These are phyloP conservation scores for Rhynchosporium secalis DNA, from an alignment of 2,329 filamentous ascomycete species.

Conservation along the genomic window DNA sequence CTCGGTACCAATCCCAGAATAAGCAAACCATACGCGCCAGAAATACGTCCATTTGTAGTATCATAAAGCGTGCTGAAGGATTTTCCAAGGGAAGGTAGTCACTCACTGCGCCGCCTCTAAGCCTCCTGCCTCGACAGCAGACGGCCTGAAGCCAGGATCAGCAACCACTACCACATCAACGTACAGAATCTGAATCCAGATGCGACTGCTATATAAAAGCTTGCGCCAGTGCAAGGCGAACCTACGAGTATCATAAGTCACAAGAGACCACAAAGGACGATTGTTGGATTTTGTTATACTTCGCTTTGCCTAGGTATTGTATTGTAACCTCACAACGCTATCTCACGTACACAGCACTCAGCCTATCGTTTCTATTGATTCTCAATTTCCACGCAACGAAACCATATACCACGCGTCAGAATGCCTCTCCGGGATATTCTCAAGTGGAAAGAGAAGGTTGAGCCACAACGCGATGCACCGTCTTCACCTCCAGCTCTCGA, in stretches of 20 bases:
- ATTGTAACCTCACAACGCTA: constrained; percentile 22
- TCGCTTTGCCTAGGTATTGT: background rate
- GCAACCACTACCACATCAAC: constrained; percentile 21
- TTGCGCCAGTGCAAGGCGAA: constrained; percentile 30
- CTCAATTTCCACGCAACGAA: background rate
- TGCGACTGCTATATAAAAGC: constrained; percentile 12
- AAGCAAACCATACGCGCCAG: constrained; percentile 12
- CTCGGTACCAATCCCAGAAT: background rate
- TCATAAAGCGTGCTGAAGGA: constrained; percentile 7
- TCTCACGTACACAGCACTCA: constrained; percentile 10
- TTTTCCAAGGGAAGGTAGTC: constrained; percentile 9
- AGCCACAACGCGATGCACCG: constrained; percentile 31
- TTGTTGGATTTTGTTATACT: constrained; percentile 16
- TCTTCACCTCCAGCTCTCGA: constrained; percentile 34
- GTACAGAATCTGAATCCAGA: background rate
- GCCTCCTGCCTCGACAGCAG: constrained; percentile 17
- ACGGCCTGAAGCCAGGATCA: constrained; percentile 25
- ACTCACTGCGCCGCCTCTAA: constrained; percentile 27
- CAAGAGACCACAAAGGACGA: constrained; percentile 10
- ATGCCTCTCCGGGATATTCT: constrained; percentile 63
- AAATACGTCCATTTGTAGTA: background rate
- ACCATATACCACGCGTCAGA: constrained; percentile 31
- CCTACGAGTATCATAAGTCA: constrained; percentile 27
- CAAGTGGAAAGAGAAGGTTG: constrained; percentile 60
- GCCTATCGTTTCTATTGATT: constrained; percentile 2